Base-by-base conservation (phyloP, 345 rosid genomes). In the Turnera subulata region DNA sequence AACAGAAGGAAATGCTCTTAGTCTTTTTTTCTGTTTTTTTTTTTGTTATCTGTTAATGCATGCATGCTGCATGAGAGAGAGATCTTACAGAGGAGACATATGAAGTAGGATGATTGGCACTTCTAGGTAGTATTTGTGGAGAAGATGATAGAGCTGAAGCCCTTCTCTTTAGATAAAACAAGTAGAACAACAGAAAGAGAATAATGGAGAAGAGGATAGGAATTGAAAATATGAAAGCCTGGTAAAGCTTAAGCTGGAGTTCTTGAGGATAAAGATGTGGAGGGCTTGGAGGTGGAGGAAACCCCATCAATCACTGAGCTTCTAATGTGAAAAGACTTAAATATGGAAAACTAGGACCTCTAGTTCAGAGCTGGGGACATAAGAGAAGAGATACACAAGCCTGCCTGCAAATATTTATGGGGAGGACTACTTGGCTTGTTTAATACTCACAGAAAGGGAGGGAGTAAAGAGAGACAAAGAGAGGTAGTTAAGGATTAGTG, bases 91-190 rank as follows among this genome's bases (percentile, higher is more conserved):
- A 51, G 29, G 73, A 73, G 26, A 77, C 48, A 54, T 65, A 70
- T 12, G 75, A 52, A 59, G 80, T 32, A 53, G 81, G 22, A 47
- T 76, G 87, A 62, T 66, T 64, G 25, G 81, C 66, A 58, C 46
- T 67, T 51, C 74, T 59, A 10, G 95, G 84, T 56, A 84, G 84
- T 11, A 69, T 59, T 49, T 78, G 66, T 5, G 65, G 66, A 46
- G 89, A 29, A 20, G 69, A 56, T 20, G 88, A 70, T 23, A 79
- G 66, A 24, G 75, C 61, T 17, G 84, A 62, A 26, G 95, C 85
- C 74, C 95, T 89, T 77, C 93, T 89, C 86, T 89, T 89, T 63
- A 92, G 91, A 66, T 89, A 92, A 70, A 92, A 92, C 74, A 92
- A 78, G 71, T 92, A 92, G 70, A 92, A 92, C 72, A 92, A 69